Evolutionary conservation across 2,329 filamentous ascomycete genomes (phyloP).

Genomic region (Lithohypha guttulata): DNA sequence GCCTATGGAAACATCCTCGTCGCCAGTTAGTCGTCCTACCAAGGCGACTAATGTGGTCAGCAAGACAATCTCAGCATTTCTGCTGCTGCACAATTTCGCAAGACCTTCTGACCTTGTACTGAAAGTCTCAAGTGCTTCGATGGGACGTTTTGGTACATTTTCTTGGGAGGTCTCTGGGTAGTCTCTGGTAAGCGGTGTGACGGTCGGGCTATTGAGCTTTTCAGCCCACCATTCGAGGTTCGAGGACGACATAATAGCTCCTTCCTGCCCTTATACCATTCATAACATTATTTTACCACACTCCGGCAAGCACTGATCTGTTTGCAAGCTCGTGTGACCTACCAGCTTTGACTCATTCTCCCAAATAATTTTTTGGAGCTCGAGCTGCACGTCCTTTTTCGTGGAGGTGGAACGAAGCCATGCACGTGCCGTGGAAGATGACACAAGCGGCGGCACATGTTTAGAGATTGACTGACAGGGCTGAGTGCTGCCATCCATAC

Average conservation of each 20-base stretch:
- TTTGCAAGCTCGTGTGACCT: conserved; percentile 1
- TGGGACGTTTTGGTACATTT: conserved; percentile 27
- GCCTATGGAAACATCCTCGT: conserved; percentile 39
- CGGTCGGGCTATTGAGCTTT: conserved; percentile 32
- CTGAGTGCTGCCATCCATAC: too few relatives aligned
- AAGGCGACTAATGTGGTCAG: conserved; percentile 35
- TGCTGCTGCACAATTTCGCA: conserved; percentile 28
- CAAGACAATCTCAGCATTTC: conserved; percentile 31
- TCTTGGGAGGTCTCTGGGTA: conserved; percentile 30
- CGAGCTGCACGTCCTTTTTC: too few relatives aligned
- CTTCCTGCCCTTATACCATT: too few relatives aligned
- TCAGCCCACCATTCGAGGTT: conserved; percentile 34
- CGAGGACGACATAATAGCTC: conserved; percentile 15
- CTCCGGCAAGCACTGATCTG: too few relatives aligned
- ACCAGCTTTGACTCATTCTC: too few relatives aligned
- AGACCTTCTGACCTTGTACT: conserved; percentile 30
- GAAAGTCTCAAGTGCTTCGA: conserved; percentile 35
- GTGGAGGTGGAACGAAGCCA: too few relatives aligned
- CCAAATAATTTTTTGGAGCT: conserved; percentile 1
- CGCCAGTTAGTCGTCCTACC: conserved; percentile 37
- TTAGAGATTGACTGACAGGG: too few relatives aligned
- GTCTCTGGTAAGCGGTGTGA: conserved; percentile 35
- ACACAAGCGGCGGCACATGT: too few relatives aligned
- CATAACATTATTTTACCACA: too few relatives aligned
- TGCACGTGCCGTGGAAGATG: too few relatives aligned